Base-by-base conservation (phyloP, 257 asterid genomes). In the Echium plantagineum region DNA sequence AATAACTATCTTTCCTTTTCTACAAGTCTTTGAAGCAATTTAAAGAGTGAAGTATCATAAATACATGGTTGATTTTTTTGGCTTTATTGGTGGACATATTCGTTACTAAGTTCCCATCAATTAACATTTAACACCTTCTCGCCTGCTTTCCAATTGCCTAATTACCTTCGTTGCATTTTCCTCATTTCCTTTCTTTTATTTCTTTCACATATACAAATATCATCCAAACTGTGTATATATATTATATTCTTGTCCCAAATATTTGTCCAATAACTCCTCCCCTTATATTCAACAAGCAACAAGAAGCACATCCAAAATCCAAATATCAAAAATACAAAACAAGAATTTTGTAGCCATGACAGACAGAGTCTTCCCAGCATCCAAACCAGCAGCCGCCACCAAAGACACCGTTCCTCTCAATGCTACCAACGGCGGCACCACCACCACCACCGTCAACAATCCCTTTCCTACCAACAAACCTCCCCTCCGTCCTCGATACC, bases 401-500 rank as follows among this genome's bases (percentile, higher is more conserved):
- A 56, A 15, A 26, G 58, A 74, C 58, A 72, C 32, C 1, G 8
- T 6, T 3, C 32, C 32, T 28, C 32, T 28, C 32, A 28, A 28
- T 28, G 32, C 64, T 19, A 31, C 60, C 28, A 15, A 26, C 58
- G 7, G 26, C 24, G 56, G 64, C 55, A 74, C 61, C 4, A 60
- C 78, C 7, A 81, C 79, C 59, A 60, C 78, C 7, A 81, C 79
- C 59, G 80, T 73, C 15, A 1, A 6, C 13, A 56, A 21, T 5
- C 60, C 85, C 6, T 77, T 83, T 24, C 86, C 89, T 21, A 69
- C 85, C 52, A 82, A 64, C 62, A 87, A 85, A 35, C 75, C 96
- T 56, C 96, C 85, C 65, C 80, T 67, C 65, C 89, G 93, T 20
- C 85, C 86, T 5, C 66, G 78, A 17, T 87, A 87, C 79, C 96